These are phyloP conservation scores for Ramaria sp. DNA, from an alignment of 768 basidiomycete genomes.

Conservation along the genomic window DNA sequence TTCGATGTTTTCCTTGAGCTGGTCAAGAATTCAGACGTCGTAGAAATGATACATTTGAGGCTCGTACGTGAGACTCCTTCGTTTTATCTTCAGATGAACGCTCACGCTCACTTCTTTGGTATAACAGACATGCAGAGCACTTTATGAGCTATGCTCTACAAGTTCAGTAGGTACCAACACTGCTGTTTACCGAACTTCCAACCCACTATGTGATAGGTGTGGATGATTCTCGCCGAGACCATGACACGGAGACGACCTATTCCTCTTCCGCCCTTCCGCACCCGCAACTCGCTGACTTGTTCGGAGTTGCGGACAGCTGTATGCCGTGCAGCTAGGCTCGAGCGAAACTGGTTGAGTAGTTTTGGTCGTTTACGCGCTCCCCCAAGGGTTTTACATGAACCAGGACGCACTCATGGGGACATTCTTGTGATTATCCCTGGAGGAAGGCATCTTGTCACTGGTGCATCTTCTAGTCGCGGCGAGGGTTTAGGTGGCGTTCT, in stretches of 20 bases:
- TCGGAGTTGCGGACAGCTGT: slow-evolving; percentile 2
- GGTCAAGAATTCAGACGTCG: slow-evolving; percentile 4
- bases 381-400: slow-evolving; percentile 5
- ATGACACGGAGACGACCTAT: slow-evolving; percentile 8
- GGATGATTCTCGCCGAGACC: slow-evolving; percentile 7
- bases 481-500: slow-evolving; percentile 2
- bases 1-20: slow-evolving; percentile 9
- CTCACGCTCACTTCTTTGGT: not conserved
- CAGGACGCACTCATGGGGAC: slow-evolving; percentile 4
- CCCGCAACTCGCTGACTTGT: not conserved
- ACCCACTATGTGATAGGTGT: slow-evolving; percentile 5
- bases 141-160: not conserved
- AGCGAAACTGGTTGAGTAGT: slow-evolving; percentile 6
- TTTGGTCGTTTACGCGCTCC: slow-evolving; percentile 5
- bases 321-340: slow-evolving; percentile 6
- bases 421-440: slow-evolving; percentile 5
- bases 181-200: slow-evolving; percentile 6
- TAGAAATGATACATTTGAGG: slow-evolving; percentile 1
- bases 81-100: not conserved
- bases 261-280: slow-evolving; percentile 7
- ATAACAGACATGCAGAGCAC: not conserved
- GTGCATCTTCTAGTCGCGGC: slow-evolving; percentile 4
- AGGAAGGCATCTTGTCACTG: slow-evolving; percentile 5
- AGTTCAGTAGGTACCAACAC: not conserved
- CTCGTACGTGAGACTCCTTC: slow-evolving; percentile 4